Evolutionary conservation across 108 stramenopile species (phyloP).

Genomic region (Fistulifera pelliculosa): DNA sequence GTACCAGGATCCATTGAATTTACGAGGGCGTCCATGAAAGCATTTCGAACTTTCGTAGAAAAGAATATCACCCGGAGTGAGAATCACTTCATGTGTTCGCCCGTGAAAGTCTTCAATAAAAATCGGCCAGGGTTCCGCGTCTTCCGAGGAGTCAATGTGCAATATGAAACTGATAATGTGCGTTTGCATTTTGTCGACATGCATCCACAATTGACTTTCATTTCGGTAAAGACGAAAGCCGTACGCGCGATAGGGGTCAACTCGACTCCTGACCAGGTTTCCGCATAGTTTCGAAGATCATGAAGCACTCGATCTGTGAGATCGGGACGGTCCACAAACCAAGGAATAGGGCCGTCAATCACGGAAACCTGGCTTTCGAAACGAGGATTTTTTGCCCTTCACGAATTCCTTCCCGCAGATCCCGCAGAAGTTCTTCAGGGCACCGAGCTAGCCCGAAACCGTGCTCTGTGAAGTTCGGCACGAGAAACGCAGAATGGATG

Average conservation of each 20-base stretch:
- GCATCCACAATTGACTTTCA: slow-evolving; percentile 64
- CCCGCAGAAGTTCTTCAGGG: slow-evolving; percentile 45
- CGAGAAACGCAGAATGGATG: slow-evolving; percentile 27
- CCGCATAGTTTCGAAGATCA: slow-evolving; percentile 53
- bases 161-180: slow-evolving; percentile 80
- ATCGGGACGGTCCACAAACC: slow-evolving; percentile 41
- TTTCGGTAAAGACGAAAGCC: slow-evolving; percentile 76
- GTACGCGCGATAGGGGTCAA: slow-evolving; percentile 54
- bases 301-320: slow-evolving; percentile 39
- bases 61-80: slow-evolving; percentile 70
- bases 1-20: slow-evolving; percentile 68
- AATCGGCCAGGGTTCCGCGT: slow-evolving; percentile 29
- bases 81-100: slow-evolving; percentile 35
- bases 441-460: slow-evolving; percentile 64
- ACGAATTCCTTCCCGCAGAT: slow-evolving; percentile 32
- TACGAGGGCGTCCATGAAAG: slow-evolving; percentile 69
- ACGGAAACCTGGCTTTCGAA: slow-evolving; percentile 26
- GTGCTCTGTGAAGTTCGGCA: slow-evolving; percentile 55
- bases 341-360: slow-evolving; percentile 31
- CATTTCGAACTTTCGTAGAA: slow-evolving; percentile 81
- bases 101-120: slow-evolving; percentile 13
- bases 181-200: slow-evolving; percentile 64
- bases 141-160: slow-evolving; percentile 72
- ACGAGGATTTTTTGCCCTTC: slow-evolving; percentile 16
- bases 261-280: slow-evolving; percentile 49